Evolutionary conservation across 768 basidiomycete species (phyloP).

Genomic region (Xerocomellus amylosporus): DNA sequence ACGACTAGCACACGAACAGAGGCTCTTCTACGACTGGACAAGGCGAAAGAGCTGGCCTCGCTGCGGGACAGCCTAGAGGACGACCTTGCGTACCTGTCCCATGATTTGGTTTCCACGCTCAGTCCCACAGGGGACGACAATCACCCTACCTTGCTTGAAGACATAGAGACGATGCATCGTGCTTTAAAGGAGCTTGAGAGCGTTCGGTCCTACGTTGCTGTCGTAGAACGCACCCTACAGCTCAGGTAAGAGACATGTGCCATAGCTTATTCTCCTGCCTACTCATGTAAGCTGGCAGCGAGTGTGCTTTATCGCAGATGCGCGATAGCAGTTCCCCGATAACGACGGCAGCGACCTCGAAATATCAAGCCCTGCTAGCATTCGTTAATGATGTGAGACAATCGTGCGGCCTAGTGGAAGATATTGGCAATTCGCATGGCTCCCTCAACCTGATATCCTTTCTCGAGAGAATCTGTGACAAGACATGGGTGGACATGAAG

Average conservation of each 20-base stretch:
- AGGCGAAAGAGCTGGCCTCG: conserved; percentile 73
- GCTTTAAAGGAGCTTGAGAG: conserved; percentile 74
- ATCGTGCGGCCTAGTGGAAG: conserved; percentile 45
- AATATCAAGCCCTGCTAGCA: conserved; percentile 59
- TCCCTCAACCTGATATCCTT: conserved; percentile 61
- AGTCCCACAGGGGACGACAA: conserved; percentile 41
- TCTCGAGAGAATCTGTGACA: conserved; percentile 58
- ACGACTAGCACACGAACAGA: conserved; percentile 47
- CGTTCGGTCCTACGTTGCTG: conserved; percentile 71
- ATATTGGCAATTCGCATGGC: conserved; percentile 43
- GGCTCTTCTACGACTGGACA: conserved; percentile 50
- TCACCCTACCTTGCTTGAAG: conserved; percentile 71
- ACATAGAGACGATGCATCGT: conserved; percentile 76
- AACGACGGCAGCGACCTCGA: conserved; percentile 45
- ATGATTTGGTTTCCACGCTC: conserved; percentile 59
- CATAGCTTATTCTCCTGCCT: neutral
- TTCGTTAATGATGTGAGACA: conserved; percentile 53
- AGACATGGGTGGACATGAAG: conserved; percentile 79
- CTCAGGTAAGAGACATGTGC: conserved; percentile 55
- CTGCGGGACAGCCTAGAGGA: conserved; percentile 75
- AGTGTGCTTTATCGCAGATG: conserved; percentile 55
- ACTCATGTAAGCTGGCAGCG: conserved; percentile 40
- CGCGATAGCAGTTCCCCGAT: conserved; percentile 39
- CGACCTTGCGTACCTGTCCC: conserved; percentile 65
- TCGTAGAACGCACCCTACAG: conserved; percentile 66